Percentiles rank a stretch among this genome's conserved stretches.
Evolutionary conservation across 2,329 filamentous ascomycete genomes (phyloP).

Genomic region (Pestalotiopsis sp.): DNA sequence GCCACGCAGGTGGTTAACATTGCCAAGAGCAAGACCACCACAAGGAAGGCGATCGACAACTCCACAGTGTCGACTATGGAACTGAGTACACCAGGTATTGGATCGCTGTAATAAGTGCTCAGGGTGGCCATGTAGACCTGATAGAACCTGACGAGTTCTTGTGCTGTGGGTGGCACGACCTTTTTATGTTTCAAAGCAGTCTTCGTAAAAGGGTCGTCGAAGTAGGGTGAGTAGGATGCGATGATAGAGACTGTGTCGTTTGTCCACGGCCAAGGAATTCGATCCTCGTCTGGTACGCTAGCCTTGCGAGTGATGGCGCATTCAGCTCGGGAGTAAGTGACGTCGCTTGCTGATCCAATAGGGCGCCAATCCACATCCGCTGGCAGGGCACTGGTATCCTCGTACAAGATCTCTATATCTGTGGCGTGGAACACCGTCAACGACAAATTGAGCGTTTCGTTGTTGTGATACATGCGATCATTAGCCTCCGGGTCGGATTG

Average conservation of each 20-base stretch:
- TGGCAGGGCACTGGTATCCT: too few relatives aligned
- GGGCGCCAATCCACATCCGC: too few relatives aligned
- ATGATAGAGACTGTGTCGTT: background rate
- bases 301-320: background rate
- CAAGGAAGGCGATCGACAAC: background rate
- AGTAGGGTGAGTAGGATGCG: background rate
- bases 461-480: background rate
- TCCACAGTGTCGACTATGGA: background rate
- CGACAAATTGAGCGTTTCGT: too few relatives aligned
- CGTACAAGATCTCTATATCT: too few relatives aligned
- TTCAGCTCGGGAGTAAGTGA: background rate
- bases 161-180: background rate
- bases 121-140: background rate
- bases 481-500: background rate
- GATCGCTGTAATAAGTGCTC: background rate
- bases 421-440: too few relatives aligned
- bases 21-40: background rate
- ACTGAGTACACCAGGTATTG: background rate
- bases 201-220: background rate
- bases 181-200: background rate
- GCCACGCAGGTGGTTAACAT: background rate
- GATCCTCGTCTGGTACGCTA: background rate
- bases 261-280: background rate
- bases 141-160: background rate
- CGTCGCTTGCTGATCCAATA: background rate